Evolutionary conservation across 2,329 filamentous ascomycete genomes (phyloP), one percentile per base, ranked within the genome.

Genomic region (Colletotrichum sp.): DNA sequence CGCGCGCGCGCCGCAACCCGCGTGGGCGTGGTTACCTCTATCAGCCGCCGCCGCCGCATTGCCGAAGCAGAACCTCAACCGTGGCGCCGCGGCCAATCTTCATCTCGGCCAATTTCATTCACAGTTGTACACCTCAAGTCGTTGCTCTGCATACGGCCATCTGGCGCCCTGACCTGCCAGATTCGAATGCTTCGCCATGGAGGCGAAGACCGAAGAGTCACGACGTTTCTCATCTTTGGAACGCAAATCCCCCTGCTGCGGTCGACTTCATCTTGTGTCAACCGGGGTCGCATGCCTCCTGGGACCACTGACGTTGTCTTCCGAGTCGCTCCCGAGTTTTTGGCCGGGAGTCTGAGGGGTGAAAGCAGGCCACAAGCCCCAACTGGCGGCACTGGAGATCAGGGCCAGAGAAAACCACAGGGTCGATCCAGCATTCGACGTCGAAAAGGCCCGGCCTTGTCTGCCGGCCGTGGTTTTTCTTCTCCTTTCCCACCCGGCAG

Each of bases 31-130:
- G 71, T 52, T 52, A 52, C 10, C 10, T 57, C 30, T 32, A 76
- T 61, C 74, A 76, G 34, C 61, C 61, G 61, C 61, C 55, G 64
- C 70, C 71, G 74, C 74, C 52, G 66, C 71, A 61, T 52, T 75
- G 66, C 74, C 71, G 71, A 74, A 63, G 39, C 55, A 67, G 60
- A 75, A 75, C 72, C 71, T 76, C 74, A 74, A 65, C 74, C 39
- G 60, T 74, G 66, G 71, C 60, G 61, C 52, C 52, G 66, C 24
- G 34, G 52, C 57, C 66, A 52, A 52, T 76, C 60, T 43, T 76
- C 74, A 75, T 75, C 72, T 76, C 74, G 74, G 66, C 18, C 66
- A 26, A 67, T 55, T 75, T 57, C 71, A 61, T 67, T 74, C 52
- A 30, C 66, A 32, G 24, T 28, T 30, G 63, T 43, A 36, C 67